These are phyloP conservation scores for Polyporus tsugae DNA, from an alignment of 1,284 basidiomycete genomes.

Conservation along the genomic window DNA sequence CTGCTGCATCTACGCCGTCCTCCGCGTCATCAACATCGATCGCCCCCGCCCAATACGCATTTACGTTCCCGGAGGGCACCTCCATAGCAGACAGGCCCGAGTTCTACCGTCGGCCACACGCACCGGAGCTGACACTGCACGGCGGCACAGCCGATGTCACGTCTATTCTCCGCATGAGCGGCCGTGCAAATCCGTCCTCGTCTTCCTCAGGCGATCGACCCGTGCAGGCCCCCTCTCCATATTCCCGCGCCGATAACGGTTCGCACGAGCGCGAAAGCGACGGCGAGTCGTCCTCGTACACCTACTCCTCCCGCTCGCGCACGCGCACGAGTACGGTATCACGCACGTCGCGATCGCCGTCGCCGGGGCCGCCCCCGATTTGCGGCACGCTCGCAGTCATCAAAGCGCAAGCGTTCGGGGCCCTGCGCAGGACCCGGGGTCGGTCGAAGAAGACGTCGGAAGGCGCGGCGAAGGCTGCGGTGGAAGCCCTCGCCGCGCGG, in stretches of 20 bases:
- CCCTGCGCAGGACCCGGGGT: slow-evolving; percentile 77
- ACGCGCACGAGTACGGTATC: slow-evolving; percentile 42
- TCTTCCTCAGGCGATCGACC: slow-evolving; percentile 59
- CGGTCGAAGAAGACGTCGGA: slow-evolving; percentile 76
- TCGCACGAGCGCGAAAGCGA: slow-evolving; percentile 62
- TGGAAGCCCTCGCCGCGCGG: slow-evolving; percentile 79
- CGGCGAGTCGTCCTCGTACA: slow-evolving; percentile 56
- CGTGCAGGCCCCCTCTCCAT: slow-evolving; percentile 57
- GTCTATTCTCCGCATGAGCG: slow-evolving; percentile 61
- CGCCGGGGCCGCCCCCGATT: slow-evolving; percentile 67
- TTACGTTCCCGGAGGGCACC: slow-evolving; percentile 61
- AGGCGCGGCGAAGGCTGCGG: slow-evolving; percentile 75
- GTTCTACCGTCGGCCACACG: slow-evolving; percentile 67
- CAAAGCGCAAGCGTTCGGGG: slow-evolving; percentile 87
- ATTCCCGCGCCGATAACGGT: slow-evolving; percentile 59
- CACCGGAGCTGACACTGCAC: slow-evolving; percentile 70
- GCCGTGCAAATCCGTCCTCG: slow-evolving; percentile 52
- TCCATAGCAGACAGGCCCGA: slow-evolving; percentile 64
- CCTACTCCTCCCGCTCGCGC: slow-evolving; percentile 41
- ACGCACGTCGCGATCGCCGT: slow-evolving; percentile 72
- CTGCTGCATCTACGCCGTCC: slow-evolving; percentile 68
- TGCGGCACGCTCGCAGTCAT: slow-evolving; percentile 86
- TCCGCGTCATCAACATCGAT: slow-evolving; percentile 68
- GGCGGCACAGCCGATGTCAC: slow-evolving; percentile 73
- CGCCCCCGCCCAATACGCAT: slow-evolving; percentile 70